Percentiles rank a stretch among this genome's conserved stretches.
These are phyloP conservation scores for Bryum argenteum DNA, from an alignment of 225 moss, liverwort and hornwort genomes.

Conservation along the genomic window DNA sequence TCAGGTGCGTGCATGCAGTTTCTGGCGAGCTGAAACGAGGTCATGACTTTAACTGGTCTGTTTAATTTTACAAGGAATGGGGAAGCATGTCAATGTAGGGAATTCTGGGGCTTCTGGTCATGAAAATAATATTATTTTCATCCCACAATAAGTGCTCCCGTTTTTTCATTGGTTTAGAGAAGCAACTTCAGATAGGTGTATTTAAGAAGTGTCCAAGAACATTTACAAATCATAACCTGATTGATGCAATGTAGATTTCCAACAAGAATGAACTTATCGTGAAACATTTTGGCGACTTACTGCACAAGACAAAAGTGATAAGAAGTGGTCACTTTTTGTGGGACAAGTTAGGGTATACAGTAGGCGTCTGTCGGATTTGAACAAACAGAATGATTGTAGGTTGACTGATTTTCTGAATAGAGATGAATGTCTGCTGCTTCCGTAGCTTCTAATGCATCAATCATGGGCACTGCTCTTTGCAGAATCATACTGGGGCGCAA, in stretches of 20 bases:
- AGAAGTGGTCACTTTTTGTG: no score
- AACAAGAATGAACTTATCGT: no score
- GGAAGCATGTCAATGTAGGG: neutral
- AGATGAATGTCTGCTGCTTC: neutral
- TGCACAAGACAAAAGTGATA: no score
- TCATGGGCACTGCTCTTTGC: conserved; percentile 24
- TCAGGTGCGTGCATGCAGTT: conserved; percentile 48
- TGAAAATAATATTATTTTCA: no score
- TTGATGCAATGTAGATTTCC: no score
- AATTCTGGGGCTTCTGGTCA: conserved; percentile 6
- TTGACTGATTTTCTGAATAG: neutral
- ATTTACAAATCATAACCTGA: no score
- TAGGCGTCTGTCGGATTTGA: neutral
- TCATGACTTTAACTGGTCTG: neutral
- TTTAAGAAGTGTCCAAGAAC: no score
- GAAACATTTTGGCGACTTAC: no score
- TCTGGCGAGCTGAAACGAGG: conserved; percentile 1
- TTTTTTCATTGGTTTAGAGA: no score
- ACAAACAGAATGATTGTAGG: neutral
- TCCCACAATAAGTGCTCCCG: no score
- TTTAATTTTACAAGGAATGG: neutral
- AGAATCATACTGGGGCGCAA: conserved; percentile 61
- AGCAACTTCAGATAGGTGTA: no score
- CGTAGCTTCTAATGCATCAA: neutral
- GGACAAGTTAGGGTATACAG: no score